These are phyloP conservation scores for Magnaporthiopsis incrustans DNA, from an alignment of 2,329 filamentous ascomycete species.

Conservation along the genomic window DNA sequence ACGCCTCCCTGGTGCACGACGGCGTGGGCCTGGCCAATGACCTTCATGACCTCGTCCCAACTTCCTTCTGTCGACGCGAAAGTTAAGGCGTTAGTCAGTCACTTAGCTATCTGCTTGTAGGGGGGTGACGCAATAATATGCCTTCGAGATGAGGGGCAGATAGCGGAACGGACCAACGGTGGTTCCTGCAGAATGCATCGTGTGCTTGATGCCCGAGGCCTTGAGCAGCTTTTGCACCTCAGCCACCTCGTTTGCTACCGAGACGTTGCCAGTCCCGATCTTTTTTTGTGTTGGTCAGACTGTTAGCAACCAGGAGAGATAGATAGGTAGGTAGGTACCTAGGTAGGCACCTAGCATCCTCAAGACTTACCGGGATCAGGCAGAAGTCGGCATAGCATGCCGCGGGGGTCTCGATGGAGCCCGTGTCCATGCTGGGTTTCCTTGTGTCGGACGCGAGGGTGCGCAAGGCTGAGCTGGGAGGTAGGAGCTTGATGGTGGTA, in stretches of 20 bases:
- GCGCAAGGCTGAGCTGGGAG: no score
- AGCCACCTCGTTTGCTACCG: slow-evolving; percentile 77
- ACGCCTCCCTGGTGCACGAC: slow-evolving; percentile 71
- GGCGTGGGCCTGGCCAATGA: slow-evolving; percentile 80
- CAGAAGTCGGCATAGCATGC: slow-evolving; percentile 86
- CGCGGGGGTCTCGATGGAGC: slow-evolving; percentile 54
- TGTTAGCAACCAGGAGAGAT: background rate
- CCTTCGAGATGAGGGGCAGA: no score
- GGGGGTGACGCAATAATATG: no score
- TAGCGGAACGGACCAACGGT: slow-evolving; percentile 85
- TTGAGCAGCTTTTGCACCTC: slow-evolving; percentile 80
- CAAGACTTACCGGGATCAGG: slow-evolving; percentile 59
- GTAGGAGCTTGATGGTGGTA: background rate
- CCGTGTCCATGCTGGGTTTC: slow-evolving; percentile 30
- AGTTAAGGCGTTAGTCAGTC: no score
- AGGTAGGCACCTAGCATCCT: no score
- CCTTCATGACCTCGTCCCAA: slow-evolving; percentile 80
- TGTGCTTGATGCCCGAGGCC: slow-evolving; percentile 71
- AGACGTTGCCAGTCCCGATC: slow-evolving; percentile 72
- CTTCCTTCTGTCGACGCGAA: slow-evolving; percentile 59
- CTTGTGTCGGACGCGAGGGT: background rate
- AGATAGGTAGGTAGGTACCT: background rate
- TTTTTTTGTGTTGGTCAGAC: slow-evolving; percentile 21
- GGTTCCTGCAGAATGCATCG: slow-evolving; percentile 90
- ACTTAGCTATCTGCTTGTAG: no score